Base-by-base conservation (phyloP, 148 eudicot genomes). In the Chenopodium formosanum region DNA sequence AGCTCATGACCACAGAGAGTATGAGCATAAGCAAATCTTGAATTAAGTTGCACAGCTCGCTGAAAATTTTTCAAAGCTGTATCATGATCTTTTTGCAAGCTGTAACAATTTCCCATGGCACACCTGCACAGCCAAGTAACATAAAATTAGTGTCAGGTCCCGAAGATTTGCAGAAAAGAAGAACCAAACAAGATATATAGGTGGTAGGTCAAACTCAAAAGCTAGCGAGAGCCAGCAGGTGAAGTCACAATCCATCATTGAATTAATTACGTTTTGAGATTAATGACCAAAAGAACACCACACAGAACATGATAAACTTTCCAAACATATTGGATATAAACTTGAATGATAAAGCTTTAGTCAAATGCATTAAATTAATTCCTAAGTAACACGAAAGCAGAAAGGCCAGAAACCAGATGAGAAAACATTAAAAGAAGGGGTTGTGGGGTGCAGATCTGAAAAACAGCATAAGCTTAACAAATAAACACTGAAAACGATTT, bases 1-100 rank as follows among this genome's bases (percentile, higher is more conserved):
- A 89, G 95, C 92, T 97, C 98, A 56, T 97, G 99, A 80, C 98
- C 99, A 85, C 99, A 97, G 22, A 97, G 97, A 75, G 99, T 94
- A 81, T 97, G 95, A 6, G 97, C 98, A 90, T 94, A 97, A 75
- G 97, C 92, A 81, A 90, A 94, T 84, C 88, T 91, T 40, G 97
- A 78, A 86, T 91, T 89, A 79, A 97, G 84, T 84, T 92, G 92
- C 81, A 92, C 95, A 14, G 95, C 97, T 78, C 98, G 92, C 87
- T 89, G 98, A 71, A 97, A 97, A 81, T 91, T 94, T 82, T 97
- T 97, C 47, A 94, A 88, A 83, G 99, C 99, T 72, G 92, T 90
- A 85, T 97, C 99, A 84, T 97, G 98, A 85, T 97, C 99, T 84
- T 97, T 97, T 85, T 94, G 99, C 86, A 97, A 90, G 82, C 98